Evolutionary conservation across 805 yeast genomes (phyloP).

Genomic region (Diddensiella caesifluorescens): DNA sequence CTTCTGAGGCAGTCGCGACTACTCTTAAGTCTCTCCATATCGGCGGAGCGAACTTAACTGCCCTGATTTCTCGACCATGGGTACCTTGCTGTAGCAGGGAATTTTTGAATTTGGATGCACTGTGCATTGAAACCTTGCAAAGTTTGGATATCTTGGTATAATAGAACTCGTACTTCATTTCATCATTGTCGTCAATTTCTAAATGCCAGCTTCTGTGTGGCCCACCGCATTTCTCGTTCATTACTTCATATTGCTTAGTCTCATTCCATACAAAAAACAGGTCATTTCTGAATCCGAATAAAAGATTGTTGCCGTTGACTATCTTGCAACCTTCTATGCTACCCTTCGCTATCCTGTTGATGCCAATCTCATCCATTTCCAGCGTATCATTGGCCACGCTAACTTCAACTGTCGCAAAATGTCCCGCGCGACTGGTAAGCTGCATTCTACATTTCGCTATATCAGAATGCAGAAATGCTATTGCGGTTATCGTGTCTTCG

Average conservation of each 20-base stretch:
- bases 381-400: not conserved
- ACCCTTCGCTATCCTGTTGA: slow-evolving; percentile 67
- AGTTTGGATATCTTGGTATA: slow-evolving; percentile 51
- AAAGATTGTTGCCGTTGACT: slow-evolving; percentile 33
- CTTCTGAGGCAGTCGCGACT: slow-evolving; percentile 81
- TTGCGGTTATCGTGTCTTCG: slow-evolving; percentile 28
- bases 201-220: slow-evolving; percentile 81
- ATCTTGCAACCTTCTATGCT: slow-evolving; percentile 66
- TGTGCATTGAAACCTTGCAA: slow-evolving; percentile 37
- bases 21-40: slow-evolving; percentile 28
- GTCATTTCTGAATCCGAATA: slow-evolving; percentile 81
- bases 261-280: slow-evolving; percentile 80
- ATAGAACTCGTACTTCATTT: slow-evolving; percentile 40
- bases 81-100: slow-evolving; percentile 51
- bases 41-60: slow-evolving; percentile 49
- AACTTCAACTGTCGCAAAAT: slow-evolving; percentile 18
- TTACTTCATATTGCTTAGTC: slow-evolving; percentile 62
- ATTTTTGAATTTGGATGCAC: slow-evolving; percentile 17
- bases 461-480: slow-evolving; percentile 5
- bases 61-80: slow-evolving; percentile 90
- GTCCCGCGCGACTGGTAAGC: slow-evolving; percentile 27
- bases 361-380: slow-evolving; percentile 18
- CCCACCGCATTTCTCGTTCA: slow-evolving; percentile 80
- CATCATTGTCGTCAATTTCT: slow-evolving; percentile 19
- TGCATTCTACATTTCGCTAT: slow-evolving; percentile 6